Conservation (phyloP, 129 eudicot genomes). For the Smallanthus sonchifolius region DNA sequence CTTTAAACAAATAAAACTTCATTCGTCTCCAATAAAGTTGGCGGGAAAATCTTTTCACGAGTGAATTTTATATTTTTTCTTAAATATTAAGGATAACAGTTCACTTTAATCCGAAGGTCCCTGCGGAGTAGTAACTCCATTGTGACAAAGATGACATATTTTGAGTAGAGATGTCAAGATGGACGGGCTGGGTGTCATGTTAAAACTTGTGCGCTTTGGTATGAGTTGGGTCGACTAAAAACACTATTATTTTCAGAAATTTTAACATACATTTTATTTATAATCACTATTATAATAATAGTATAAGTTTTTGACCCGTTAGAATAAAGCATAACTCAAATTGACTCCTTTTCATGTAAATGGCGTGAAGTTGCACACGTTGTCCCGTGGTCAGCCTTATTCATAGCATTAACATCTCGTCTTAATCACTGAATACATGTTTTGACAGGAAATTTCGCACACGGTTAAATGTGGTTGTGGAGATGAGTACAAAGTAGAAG, state of each 20-base stretch:
- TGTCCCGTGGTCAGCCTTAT: not conserved
- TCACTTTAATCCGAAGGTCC: not conserved
- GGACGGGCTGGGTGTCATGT: not conserved
- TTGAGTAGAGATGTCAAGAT: not conserved
- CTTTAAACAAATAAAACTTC: not conserved
- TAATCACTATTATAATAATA: too few species aligned
- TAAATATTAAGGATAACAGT: not conserved
- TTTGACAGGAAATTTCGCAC: constrained; percentile 55
- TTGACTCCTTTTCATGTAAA: not conserved
- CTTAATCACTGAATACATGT: constrained; percentile 1
- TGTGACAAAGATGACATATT: not conserved
- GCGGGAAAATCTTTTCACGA: not conserved
- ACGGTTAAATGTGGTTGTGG: constrained; percentile 65
- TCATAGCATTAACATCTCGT: not conserved
- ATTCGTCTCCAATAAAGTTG: not conserved
- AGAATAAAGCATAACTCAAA: not conserved
- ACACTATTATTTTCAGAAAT: too few species aligned
- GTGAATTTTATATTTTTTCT: not conserved
- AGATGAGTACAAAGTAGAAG: constrained; percentile 52
- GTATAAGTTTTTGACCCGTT: not conserved
- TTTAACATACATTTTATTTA: too few species aligned
- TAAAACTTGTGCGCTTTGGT: not conserved
- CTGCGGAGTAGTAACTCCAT: not conserved
- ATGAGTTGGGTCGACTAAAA: too few species aligned
- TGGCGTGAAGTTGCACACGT: not conserved